A percentile compares a stretch with the other conserved stretches of the same genome.
These are phyloP conservation scores for Plasmodium berghei DNA, from an alignment of 169 alveolate species.

Conservation along the genomic window DNA sequence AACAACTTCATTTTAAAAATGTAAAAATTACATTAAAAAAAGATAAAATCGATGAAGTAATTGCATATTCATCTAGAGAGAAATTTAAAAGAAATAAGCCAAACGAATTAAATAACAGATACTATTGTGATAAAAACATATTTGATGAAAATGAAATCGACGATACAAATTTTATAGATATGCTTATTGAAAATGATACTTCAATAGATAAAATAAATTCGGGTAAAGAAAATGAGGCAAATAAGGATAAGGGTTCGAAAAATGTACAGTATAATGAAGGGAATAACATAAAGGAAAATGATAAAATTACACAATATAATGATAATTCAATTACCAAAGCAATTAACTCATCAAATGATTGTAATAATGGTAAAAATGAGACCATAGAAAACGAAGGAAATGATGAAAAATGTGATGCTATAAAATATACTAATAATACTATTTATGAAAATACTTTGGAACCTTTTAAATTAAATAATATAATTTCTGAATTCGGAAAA, in stretches of 20 bases:
- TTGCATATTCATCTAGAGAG: slow-evolving; percentile 28
- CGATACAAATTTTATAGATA: slow-evolving; percentile 13
- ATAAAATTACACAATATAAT: neutral
- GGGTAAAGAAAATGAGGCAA: neutral
- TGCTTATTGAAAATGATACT: slow-evolving; percentile 10
- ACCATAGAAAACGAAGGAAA: neutral
- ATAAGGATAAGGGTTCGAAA: neutral
- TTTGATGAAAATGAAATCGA: slow-evolving; percentile 1
- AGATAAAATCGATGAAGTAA: slow-evolving; percentile 32
- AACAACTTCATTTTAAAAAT: slow-evolving; percentile 8
- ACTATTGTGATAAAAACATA: slow-evolving; percentile 24
- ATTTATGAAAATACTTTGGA: neutral
- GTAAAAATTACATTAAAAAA: slow-evolving; percentile 36
- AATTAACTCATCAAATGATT: neutral
- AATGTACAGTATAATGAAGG: neutral
- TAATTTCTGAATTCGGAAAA: slow-evolving; percentile 35
- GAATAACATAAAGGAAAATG: neutral
- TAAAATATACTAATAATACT: neutral
- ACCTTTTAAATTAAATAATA: slow-evolving; percentile 3
- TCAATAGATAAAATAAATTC: neutral
- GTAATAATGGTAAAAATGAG: neutral
- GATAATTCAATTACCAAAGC: neutral
- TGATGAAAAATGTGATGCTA: neutral
- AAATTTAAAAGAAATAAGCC: slow-evolving; percentile 15
- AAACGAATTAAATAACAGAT: slow-evolving; percentile 41